Evolutionary conservation across 768 basidiomycete species (phyloP), one percentile per base, ranked within the genome.

Genomic region (Termitomyces titanicus): DNA sequence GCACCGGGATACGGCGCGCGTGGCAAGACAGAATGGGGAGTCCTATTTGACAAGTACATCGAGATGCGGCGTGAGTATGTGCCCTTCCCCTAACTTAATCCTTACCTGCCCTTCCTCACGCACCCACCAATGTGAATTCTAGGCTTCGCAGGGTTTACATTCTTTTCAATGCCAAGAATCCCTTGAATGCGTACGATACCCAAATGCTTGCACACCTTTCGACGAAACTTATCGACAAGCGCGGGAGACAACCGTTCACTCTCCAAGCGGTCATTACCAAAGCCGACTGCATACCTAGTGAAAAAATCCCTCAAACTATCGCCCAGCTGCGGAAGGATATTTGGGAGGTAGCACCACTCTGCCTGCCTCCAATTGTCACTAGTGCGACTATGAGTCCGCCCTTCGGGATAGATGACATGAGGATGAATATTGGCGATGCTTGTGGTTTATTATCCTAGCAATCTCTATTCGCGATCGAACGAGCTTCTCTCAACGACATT

Each of bases 1-100:
- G 79, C 89, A 12, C 91, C 91, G 3, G 90, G 91, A 15, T 93
- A 92, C 65, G 91, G 91, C 46, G 70, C 77, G 9, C 76, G 88
- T 51, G 89, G 91, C 12, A 78, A 87, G 40, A 76, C 78, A 33
- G 87, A 89, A 68, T 92, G 89, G 89, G 89, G 91, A 1, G 66
- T 72, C 25, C 60, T 89, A 3, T 90, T 92, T 66, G 75, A 87
- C 51, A 69, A 79, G 39, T 92, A 91, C 63, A 57, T 89, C 13
- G 64, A 75, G 51, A 80, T 71, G 37, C 82, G 89, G 17, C 68
- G 79, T 63, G 74, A 84, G 89, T 91, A 61, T 56, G 85, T 73
- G 15, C 40, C 18, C 24, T 38, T 27, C n/a, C 10, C 8, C 24
- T 2, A 11, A 49, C 35, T 10, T 25, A 38, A 51, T 52, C 47